phyloP scores from a whole-genome alignment of 352 stramenopile genomes.

The Phytophthora fragariae region DNA sequence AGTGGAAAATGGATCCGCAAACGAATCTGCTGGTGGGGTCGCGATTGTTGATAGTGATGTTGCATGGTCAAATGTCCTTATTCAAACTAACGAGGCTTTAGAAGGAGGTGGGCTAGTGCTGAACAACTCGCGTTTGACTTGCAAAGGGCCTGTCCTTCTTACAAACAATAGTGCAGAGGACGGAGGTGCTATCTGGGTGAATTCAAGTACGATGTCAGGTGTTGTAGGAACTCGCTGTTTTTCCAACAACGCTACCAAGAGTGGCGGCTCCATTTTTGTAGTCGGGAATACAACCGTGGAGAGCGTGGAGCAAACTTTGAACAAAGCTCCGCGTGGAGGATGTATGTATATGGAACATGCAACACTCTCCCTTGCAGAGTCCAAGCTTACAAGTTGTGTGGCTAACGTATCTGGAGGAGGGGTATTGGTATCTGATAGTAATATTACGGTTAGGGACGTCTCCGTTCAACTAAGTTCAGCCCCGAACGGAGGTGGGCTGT shows the following conservation, averaged over 20 bases:
- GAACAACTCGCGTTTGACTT: conserved; percentile 17
- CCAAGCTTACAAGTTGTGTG: conserved; percentile 8
- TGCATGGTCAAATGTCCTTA: conserved; percentile 22
- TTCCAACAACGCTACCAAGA: conserved; percentile 17
- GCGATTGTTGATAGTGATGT: conserved; percentile 31
- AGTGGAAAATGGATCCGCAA: conserved; percentile 22
- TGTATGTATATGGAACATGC: conserved; percentile 27
- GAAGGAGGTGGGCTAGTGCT: conserved; percentile 37
- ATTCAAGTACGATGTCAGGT: conserved; percentile 21
- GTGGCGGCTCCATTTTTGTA: conserved; percentile 27
- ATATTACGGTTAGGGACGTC: conserved; percentile 17
- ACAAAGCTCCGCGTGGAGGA: conserved; percentile 18
- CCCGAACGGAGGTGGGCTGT: conserved; percentile 30
- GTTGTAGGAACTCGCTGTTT: conserved; percentile 16
- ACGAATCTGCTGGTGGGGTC: conserved; percentile 28
- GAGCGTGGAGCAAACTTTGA: conserved; percentile 21
- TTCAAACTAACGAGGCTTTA: conserved; percentile 25
- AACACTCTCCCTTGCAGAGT: conserved; percentile 12
- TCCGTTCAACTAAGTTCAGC: conserved; percentile 7
- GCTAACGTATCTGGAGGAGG: conserved; percentile 33
- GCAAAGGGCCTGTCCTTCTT: conserved; percentile 19
- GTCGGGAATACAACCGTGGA: conserved; percentile 10
- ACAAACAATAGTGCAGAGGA: conserved; percentile 19
- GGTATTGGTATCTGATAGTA: conserved; percentile 28
- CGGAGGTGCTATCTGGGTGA: conserved; percentile 33